A percentile compares a stretch with the other conserved stretches of the same genome.
Evolutionary conservation across 2,329 filamentous ascomycete species (phyloP).

Genomic region (Colletotrichum chlorophyti): DNA sequence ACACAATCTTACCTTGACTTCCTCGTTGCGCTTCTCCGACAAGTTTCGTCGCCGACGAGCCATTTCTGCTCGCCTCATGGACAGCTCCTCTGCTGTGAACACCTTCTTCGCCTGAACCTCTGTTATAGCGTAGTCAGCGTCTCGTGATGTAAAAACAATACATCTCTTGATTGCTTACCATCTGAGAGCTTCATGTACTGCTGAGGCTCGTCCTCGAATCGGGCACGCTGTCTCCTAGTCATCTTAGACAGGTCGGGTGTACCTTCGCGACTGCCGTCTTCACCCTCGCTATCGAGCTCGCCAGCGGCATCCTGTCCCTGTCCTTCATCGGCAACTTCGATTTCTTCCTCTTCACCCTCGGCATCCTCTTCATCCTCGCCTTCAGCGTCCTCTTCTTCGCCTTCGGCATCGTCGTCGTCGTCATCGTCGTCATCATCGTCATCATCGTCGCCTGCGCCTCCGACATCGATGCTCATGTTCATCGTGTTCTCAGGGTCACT

Average conservation of each 20-base stretch:
- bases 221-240: conserved; percentile 66
- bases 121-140: conserved; percentile 37
- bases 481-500: conserved; percentile 35
- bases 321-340: conserved; percentile 36
- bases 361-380: conserved; percentile 50
- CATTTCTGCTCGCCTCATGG: conserved; percentile 69
- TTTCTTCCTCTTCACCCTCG: conserved; percentile 47
- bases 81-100: conserved; percentile 67
- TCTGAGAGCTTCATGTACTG: conserved; percentile 67
- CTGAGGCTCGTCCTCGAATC: conserved; percentile 62
- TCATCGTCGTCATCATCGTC: conserved; percentile 39
- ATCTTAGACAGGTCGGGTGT: conserved; percentile 64
- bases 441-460: conserved; percentile 36
- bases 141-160: background rate
- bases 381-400: conserved; percentile 42
- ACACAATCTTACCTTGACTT: conserved; percentile 68
- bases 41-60: conserved; percentile 66
- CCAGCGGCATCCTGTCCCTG: conserved; percentile 43
- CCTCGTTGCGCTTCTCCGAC: conserved; percentile 70
- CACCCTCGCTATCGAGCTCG: conserved; percentile 54
- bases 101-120: conserved; percentile 70
- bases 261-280: conserved; percentile 53
- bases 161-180: conserved; percentile 48
- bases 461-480: conserved; percentile 41
- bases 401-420: conserved; percentile 55